A percentile compares a stretch with the other conserved stretches of the same genome.
These are phyloP conservation scores for Colletotrichum viniferum DNA, from an alignment of 2,329 filamentous ascomycete genomes.

Conservation along the genomic window DNA sequence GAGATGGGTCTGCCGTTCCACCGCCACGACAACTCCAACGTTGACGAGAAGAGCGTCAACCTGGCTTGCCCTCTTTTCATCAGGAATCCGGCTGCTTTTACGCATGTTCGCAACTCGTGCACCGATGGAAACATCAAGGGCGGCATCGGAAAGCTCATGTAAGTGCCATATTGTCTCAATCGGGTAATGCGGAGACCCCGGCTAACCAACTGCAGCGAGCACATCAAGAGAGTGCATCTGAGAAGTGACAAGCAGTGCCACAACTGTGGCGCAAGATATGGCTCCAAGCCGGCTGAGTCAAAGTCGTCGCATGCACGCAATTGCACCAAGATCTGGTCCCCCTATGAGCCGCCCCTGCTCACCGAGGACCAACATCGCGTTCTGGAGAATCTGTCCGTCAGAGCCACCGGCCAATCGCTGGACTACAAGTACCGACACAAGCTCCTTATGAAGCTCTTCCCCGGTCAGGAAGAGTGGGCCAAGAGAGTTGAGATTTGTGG, in stretches of 20 bases:
- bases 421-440: conserved; percentile 20
- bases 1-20: conserved; percentile 12
- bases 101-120: conserved; percentile 13
- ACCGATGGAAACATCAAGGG: conserved; percentile 20
- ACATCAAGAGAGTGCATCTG: conserved; percentile 18
- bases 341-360: conserved; percentile 9
- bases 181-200: neutral
- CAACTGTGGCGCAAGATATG: conserved; percentile 11
- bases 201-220: conserved; percentile 8
- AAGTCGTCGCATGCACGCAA: conserved; percentile 15
- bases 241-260: conserved; percentile 20
- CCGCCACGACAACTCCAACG: neutral
- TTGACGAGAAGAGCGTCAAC: conserved; percentile 20
- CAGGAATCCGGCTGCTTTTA: conserved; percentile 11
- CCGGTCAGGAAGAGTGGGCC: conserved; percentile 17
- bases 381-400: conserved; percentile 9
- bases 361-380: conserved; percentile 13
- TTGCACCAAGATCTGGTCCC: conserved; percentile 10
- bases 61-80: conserved; percentile 18
- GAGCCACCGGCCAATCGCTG: conserved; percentile 12
- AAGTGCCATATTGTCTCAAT: neutral
- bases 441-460: conserved; percentile 19
- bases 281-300: conserved; percentile 16
- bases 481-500: conserved; percentile 15
- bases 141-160: conserved; percentile 20